phyloP scores from a whole-genome alignment of 768 basidiomycete genomes.

The Tephrocybe sp. region DNA sequence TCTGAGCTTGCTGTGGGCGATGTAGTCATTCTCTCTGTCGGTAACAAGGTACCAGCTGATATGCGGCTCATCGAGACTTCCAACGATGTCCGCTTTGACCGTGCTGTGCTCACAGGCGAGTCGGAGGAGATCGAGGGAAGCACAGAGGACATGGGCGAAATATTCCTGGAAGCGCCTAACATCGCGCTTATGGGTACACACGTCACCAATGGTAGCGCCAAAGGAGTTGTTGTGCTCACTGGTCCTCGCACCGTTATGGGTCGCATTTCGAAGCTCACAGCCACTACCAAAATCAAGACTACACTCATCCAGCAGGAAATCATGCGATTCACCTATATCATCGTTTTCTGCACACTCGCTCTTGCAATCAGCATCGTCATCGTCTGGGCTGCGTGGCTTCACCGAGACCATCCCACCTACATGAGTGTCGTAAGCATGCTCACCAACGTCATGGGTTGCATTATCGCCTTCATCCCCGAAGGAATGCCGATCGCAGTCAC shows the following conservation, averaged over 20 bases:
- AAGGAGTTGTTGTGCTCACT: slow-evolving; percentile 37
- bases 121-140: slow-evolving; percentile 45
- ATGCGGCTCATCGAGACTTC: slow-evolving; percentile 51
- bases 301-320: slow-evolving; percentile 47
- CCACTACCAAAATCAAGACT: slow-evolving; percentile 41
- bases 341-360: slow-evolving; percentile 37
- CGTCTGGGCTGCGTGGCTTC: slow-evolving; percentile 40
- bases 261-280: slow-evolving; percentile 51
- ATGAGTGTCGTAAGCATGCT: slow-evolving; percentile 51
- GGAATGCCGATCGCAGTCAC: slow-evolving; percentile 54
- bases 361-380: slow-evolving; percentile 43
- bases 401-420: slow-evolving; percentile 34
- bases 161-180: slow-evolving; percentile 44
- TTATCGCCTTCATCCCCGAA: slow-evolving; percentile 44
- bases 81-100: slow-evolving; percentile 49
- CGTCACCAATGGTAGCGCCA: slow-evolving; percentile 37
- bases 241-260: slow-evolving; percentile 46
- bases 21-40: slow-evolving; percentile 10
- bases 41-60: slow-evolving; percentile 29
- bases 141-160: slow-evolving; percentile 35
- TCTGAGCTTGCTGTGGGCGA: slow-evolving; percentile 15
- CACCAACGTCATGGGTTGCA: slow-evolving; percentile 49
- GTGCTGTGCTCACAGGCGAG: slow-evolving; percentile 51
- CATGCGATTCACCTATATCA: slow-evolving; percentile 50
- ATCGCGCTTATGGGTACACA: slow-evolving; percentile 46